These are phyloP conservation scores for Clonostachys sp. DNA, from an alignment of 2,329 filamentous ascomycete genomes.

Conservation along the genomic window DNA sequence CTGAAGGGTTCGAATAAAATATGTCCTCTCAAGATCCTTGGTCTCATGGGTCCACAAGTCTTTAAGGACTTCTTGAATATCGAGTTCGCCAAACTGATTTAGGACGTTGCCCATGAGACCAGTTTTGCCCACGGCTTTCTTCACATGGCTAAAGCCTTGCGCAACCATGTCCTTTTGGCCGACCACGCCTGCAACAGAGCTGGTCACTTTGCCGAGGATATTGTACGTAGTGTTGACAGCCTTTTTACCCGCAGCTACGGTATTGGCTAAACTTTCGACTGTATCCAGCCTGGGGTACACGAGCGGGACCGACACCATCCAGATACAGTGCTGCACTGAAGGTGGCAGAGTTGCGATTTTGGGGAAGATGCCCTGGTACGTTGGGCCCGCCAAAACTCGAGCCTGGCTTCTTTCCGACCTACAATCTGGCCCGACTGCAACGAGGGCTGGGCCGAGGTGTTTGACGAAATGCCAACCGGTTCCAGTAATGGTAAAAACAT, in stretches of 20 bases:
- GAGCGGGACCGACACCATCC: slow-evolving; percentile 89
- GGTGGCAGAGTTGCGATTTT: slow-evolving; percentile 88
- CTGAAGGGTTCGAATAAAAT: slow-evolving; percentile 92
- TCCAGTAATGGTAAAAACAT: slow-evolving; percentile 96
- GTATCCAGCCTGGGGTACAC: slow-evolving; percentile 89
- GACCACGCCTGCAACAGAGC: slow-evolving; percentile 90
- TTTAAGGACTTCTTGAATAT: slow-evolving; percentile 87
- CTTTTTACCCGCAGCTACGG: slow-evolving; percentile 92
- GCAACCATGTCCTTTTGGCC: slow-evolving; percentile 91
- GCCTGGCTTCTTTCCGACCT: slow-evolving; percentile 86
- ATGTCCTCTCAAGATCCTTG: slow-evolving; percentile 95
- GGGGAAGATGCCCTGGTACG: slow-evolving; percentile 95
- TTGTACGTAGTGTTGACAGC: slow-evolving; percentile 96
- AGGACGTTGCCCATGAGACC: slow-evolving; percentile 94
- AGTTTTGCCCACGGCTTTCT: slow-evolving; percentile 92
- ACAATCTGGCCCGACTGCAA: slow-evolving; percentile 85
- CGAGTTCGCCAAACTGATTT: slow-evolving; percentile 94
- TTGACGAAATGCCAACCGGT: slow-evolving; percentile 99
- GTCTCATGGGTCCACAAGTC: slow-evolving; percentile 98
- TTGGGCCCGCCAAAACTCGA: slow-evolving; percentile 92
- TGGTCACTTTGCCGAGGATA: slow-evolving; percentile 89
- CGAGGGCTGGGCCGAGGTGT: slow-evolving; percentile 86
- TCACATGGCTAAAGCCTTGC: slow-evolving; percentile 89
- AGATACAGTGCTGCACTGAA: slow-evolving; percentile 92
- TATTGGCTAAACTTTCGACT: slow-evolving; percentile 86